Percentiles rank a stretch among this genome's conserved stretches.
Conservation (phyloP, 1,284 basidiomycete species). For the Puccinia polysora region DNA sequence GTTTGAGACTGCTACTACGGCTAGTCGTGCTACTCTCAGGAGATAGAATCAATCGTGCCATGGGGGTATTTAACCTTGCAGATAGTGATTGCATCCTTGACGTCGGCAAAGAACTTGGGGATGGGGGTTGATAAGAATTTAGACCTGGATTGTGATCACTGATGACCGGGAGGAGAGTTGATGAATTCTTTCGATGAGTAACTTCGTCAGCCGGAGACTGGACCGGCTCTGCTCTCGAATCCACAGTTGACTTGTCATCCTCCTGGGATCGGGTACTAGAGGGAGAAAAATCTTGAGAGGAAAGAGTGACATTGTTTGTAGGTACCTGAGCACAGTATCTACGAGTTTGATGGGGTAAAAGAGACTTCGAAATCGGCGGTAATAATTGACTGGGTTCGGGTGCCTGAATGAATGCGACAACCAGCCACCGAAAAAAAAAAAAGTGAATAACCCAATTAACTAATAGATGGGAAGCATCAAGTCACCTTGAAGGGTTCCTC, state of each 20-base stretch:
- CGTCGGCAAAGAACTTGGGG: conserved; percentile 25
- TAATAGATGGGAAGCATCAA: not conserved
- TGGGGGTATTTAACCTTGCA: not conserved
- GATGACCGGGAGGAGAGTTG: not conserved
- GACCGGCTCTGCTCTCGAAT: not conserved
- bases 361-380: not conserved
- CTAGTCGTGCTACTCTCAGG: conserved; percentile 3
- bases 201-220: not conserved
- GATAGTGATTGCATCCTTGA: conserved; percentile 7
- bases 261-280: conserved; percentile 9
- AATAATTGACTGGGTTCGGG: conserved; percentile 14
- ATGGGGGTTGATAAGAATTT: conserved; percentile 17
- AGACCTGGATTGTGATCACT: not conserved
- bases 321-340: not conserved
- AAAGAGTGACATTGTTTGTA: not conserved
- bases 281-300: not conserved
- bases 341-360: not conserved
- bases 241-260: not conserved
- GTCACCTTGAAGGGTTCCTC: not conserved
- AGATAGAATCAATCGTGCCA: not conserved
- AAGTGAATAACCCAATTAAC: not conserved
- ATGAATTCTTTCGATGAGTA: not conserved
- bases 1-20: not conserved
- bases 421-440: not conserved
- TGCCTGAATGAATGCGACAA: not conserved